Evolutionary conservation across 805 yeast species (phyloP).

Genomic region (Hanseniaspora pseudoguilliermondii): DNA sequence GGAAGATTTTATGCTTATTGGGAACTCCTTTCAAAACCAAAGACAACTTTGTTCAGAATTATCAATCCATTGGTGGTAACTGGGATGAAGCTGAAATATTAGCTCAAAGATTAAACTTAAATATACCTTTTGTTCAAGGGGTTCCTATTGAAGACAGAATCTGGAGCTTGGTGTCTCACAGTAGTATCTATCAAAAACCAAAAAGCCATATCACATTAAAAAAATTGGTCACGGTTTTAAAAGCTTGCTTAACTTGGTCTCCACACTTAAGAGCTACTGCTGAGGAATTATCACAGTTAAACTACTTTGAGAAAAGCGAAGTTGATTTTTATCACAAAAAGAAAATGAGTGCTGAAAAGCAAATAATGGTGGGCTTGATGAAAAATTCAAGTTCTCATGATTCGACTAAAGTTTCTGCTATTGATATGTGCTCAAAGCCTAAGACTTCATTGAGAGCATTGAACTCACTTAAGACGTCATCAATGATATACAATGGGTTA

Average conservation of each 20-base stretch:
- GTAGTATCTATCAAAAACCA: constrained; percentile 28
- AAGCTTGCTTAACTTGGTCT: constrained; percentile 57
- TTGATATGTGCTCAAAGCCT: neutral
- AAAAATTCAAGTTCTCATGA: neutral
- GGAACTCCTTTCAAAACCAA: constrained; percentile 52
- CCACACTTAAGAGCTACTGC: constrained; percentile 53
- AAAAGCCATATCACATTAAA: constrained; percentile 30
- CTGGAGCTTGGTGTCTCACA: neutral
- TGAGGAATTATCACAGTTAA: constrained; percentile 34
- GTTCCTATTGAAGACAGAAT: constrained; percentile 28
- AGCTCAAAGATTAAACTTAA: constrained; percentile 42
- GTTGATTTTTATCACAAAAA: neutral
- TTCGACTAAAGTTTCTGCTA: neutral
- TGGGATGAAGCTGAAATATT: constrained; percentile 55
- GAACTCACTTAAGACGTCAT: neutral
- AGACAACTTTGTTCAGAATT: constrained; percentile 18
- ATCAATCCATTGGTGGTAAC: constrained; percentile 49
- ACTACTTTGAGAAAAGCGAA: constrained; percentile 42
- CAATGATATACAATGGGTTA: neutral
- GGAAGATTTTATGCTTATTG: constrained; percentile 50
- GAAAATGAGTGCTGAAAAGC: neutral
- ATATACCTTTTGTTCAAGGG: constrained; percentile 46
- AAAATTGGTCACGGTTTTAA: constrained; percentile 29
- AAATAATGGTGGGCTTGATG: neutral
- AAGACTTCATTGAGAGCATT: neutral